A percentile compares a stretch with the other conserved stretches of the same genome.
Evolutionary conservation across 2,329 filamentous ascomycete genomes (phyloP).

Genomic region (Aspergillus proliferans): DNA sequence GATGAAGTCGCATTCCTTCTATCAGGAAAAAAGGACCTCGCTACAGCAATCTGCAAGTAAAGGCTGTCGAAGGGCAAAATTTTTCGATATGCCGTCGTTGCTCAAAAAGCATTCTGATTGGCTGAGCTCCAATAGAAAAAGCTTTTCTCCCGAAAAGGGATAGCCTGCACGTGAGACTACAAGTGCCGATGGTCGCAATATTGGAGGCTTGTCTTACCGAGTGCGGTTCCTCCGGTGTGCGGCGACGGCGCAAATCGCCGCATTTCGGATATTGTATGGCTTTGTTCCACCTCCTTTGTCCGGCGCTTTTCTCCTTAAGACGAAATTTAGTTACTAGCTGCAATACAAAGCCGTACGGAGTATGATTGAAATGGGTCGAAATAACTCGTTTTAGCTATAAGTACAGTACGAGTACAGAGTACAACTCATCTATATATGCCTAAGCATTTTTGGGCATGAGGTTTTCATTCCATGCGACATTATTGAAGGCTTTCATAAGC

Average conservation of each 20-base stretch:
- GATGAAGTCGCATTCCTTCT: background rate
- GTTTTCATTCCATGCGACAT: background rate
- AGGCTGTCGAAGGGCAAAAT: constrained; percentile 1
- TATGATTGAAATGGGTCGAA: constrained; percentile 21
- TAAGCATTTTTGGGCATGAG: constrained; percentile 6
- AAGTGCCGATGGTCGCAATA: constrained; percentile 25
- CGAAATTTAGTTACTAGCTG: constrained; percentile 27
- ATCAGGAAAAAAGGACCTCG: background rate
- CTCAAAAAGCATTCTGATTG: constrained; percentile 10
- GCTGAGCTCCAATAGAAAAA: constrained; percentile 4
- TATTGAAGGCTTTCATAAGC: constrained; percentile 56
- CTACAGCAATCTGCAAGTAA: background rate
- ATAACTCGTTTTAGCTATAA: background rate
- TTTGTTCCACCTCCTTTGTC: constrained; percentile 12
- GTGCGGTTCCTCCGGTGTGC: constrained; percentile 22
- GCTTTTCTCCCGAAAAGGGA: constrained; percentile 13
- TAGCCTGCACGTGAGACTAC: constrained; percentile 14
- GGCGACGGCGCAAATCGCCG: constrained; percentile 22
- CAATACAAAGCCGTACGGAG: constrained; percentile 15
- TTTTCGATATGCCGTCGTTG: constrained; percentile 8
- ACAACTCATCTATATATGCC: background rate
- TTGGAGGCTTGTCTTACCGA: background rate
- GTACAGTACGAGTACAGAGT: background rate
- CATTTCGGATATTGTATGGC: constrained; percentile 16
- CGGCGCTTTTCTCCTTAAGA: constrained; percentile 10